Evolutionary conservation across 1,139 yeast species (phyloP), one percentile per base, ranked within the genome.

Genomic region (Nakaseomyces nivariensis): DNA sequence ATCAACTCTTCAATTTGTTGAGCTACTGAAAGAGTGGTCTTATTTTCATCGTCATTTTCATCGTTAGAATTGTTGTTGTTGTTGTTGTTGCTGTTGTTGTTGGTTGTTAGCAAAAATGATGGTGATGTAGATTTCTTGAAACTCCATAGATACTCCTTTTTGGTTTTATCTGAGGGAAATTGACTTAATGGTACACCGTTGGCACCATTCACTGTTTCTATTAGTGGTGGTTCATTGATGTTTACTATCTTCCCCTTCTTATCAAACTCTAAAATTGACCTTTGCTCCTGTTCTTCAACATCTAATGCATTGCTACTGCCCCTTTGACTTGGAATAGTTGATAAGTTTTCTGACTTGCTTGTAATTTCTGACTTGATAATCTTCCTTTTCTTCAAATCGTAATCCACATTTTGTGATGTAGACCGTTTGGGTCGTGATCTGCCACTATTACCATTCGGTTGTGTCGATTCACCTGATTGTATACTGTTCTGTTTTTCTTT

Each of bases 141-240:
- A 43, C 55, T 58, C 67, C 67, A 62, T 31, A 59, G 49, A 25
- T 59, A 53, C 34, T 62, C 66, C 42, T 52, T 60, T 50, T 62
- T 64, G 10, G 61, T 55, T 51, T 59, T 63, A 45, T 62, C 66
- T 33, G 63, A 55, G 5, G 67, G 67, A 4, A 57, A 59, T 38
- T 54, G 56, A 40, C 58, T 53, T 26, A 64, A 54, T 7, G 67
- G 64, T 31, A 60, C 38, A 6, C 68, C 67, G 4, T 67, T 64
- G 25, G 66, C 61, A 5, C 60, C 64, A 50, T 59, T 63, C 9
- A 61, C 57, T 34, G 60, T 64, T 5, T 31, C 47, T 6, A 46
- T 37, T 33, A 40, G 43, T 10, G 49, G 49, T 5, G 62, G 61
- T 37, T 63, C 67, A 49, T 61, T 52, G 34, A 63, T 54, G 25